Evolutionary conservation across 1,284 basidiomycete genomes (phyloP), one percentile per base, ranked within the genome.

Genomic region (Trichosporon faecale): DNA sequence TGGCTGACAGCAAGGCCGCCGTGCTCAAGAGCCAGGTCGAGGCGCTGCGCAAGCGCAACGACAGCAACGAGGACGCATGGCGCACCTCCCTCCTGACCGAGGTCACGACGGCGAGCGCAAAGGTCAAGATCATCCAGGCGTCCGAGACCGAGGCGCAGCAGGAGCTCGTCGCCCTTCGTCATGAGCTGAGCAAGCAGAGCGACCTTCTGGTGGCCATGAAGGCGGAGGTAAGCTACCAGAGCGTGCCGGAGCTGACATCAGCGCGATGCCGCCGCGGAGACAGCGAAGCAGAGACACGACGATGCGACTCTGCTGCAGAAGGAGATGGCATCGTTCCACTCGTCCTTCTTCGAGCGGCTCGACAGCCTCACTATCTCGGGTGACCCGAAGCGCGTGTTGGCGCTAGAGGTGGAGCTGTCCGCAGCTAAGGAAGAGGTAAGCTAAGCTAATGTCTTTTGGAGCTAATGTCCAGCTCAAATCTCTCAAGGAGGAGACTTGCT

Each of bases 131-230:
- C 65, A 63, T 68, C 8, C 25, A 44, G 6, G n/a, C 35, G n/a
- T 46, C 69, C 0, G 69, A 73, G 63, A 68, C 70, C 23, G 37
- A 61, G 21, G 63, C 72, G 11, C 65, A 66, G 40, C 33, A 66
- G 25, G 67, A 70, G 40, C 63, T 73, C 44, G 31, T 46, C 14
- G 21, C n/a, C n/a, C 44, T 73, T 46, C 66, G 72, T 2, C 64
- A 65, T 21, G 46, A 67, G 16, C 40, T 73, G 9, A 31, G 65
- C n/a, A 35, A 44, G 33, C 69, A 73, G 67, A 55, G 21, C 8
- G 57, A 61, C 37, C 52, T 14, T 12, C 29, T 70, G 37, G 35
- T 65, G 18, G 52, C 37, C 5, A 37, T 70, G 29, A 33, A 49
- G 63, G 25, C 44, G n/a, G 66, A 67, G 66, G 66, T 67, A 29